A percentile compares a stretch with the other conserved stretches of the same genome.
Conservation (phyloP, 106 monocot species). For the Gastrodia elata region DNA sequence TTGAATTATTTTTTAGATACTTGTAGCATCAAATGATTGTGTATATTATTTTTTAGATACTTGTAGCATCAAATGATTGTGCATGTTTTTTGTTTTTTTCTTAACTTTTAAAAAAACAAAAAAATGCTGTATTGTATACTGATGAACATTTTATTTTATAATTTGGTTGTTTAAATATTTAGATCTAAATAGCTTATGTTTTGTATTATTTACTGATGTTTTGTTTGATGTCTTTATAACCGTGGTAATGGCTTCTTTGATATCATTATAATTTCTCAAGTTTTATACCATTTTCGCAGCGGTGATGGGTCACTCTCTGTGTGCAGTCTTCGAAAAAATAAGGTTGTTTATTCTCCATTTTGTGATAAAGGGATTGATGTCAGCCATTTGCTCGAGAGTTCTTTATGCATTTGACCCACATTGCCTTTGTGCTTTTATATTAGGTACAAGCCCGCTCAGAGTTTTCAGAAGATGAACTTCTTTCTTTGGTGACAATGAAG, state of each 20-base stretch:
- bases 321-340: slow-evolving; percentile 76
- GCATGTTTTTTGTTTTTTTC: neutral
- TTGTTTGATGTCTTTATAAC: neutral
- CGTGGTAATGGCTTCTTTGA: neutral
- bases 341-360: slow-evolving; percentile 25
- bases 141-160: too few relatives aligned
- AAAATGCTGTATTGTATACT: too few relatives aligned
- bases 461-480: slow-evolving; percentile 90
- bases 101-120: too few relatives aligned
- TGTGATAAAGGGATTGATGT: neutral
- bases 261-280: neutral
- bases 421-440: slow-evolving; percentile 7
- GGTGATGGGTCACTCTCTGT: slow-evolving; percentile 94
- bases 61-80: neutral
- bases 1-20: neutral
- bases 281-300: slow-evolving; percentile 31
- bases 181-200: neutral
- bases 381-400: neutral
- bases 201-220: neutral
- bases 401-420: neutral
- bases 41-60: neutral
- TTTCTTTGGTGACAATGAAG: slow-evolving; percentile 86
- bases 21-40: neutral
- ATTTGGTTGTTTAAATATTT: neutral
- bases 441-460: slow-evolving; percentile 69